Evolutionary conservation across 768 basidiomycete species (phyloP), one percentile per base, ranked within the genome.

Genomic region (Tylopilus vinaceipallidus): DNA sequence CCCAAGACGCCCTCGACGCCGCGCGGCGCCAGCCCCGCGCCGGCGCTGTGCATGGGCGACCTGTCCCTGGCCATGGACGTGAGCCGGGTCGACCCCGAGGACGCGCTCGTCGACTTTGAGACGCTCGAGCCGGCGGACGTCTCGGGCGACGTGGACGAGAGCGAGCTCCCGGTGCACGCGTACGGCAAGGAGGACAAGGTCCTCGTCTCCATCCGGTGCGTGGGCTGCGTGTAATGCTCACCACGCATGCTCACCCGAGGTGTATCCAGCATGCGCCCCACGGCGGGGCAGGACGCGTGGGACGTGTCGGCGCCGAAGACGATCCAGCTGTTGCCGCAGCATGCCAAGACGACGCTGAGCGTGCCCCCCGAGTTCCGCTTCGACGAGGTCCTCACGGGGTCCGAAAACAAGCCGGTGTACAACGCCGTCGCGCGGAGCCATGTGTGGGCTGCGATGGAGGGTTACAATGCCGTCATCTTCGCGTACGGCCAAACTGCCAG

Each of bases 401-500:
- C 86, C 1, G 81, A 84, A 29, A 92, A 90, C 69, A 89, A 88
- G 59, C 81, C 84, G 0, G 74, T 92, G 7, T 93, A 92, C 64
- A 81, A 77, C 35, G 79, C 84, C 4, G 83, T 87, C 14, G 91
- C 86, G 2, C 79, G 81, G 12, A 84, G 82, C 3, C 91, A 92
- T 60, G 89, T 91, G 2, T 82, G 80, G 49, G 91, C 94, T 4
- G 92, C 95, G 10, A 97, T 98, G 93, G 91, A 92, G 43, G 97
- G 97, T 16, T 98, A 83, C 76, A 98, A 98, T 67, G 82, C 94
- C 8, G 91, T 98, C 55, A 81, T 98, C 35, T 99, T 99, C 59
- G 95, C 97, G 0, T 89, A 91, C 45, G 88, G 89, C 8, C 95
- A 98, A 66, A 98, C 97, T 0, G 86, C 84, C 6, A 81, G 79